Conservation (phyloP, 768 basidiomycete genomes). For the Harrya chromipes region DNA sequence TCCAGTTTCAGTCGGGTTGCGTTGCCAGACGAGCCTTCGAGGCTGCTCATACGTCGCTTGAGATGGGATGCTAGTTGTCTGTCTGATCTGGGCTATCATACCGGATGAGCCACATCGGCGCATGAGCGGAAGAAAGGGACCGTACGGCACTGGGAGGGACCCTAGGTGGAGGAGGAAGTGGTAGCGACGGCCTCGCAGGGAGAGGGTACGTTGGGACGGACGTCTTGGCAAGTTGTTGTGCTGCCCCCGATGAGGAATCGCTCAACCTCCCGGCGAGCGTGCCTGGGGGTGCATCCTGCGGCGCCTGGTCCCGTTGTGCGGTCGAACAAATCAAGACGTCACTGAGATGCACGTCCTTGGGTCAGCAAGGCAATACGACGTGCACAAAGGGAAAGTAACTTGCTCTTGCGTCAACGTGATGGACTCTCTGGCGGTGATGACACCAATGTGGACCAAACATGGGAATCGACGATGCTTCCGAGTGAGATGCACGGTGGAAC, state of each 20-base stretch:
- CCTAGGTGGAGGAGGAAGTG: not conserved
- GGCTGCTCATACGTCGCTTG: slow-evolving; percentile 13
- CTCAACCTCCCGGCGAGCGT: not conserved
- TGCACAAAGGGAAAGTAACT: slow-evolving; percentile 9
- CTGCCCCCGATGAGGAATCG: not conserved
- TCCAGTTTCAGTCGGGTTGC: slow-evolving; percentile 14
- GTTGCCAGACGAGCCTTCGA: slow-evolving; percentile 1
- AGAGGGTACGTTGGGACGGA: not conserved
- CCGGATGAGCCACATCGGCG: not conserved
- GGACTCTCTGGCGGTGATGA: slow-evolving; percentile 10
- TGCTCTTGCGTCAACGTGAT: slow-evolving; percentile 24
- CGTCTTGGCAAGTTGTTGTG: not conserved
- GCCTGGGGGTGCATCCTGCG: slow-evolving; percentile 3
- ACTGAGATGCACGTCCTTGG: slow-evolving; percentile 2
- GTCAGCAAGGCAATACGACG: slow-evolving; percentile 8
- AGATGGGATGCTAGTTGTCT: slow-evolving; percentile 4
- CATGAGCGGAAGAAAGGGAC: not conserved
- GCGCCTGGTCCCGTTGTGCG: not conserved
- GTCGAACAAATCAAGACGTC: slow-evolving; percentile 16
- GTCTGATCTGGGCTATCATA: slow-evolving; percentile 15
- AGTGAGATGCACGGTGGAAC: slow-evolving; percentile 6
- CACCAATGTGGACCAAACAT: too few species aligned
- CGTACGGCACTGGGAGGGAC: slow-evolving; percentile 13
- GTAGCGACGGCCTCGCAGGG: not conserved
- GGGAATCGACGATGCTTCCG: not conserved